Percentiles rank a stretch among this genome's conserved stretches.
Conservation (phyloP, 805 yeast species). For the Blastobotrys peoriensis region DNA sequence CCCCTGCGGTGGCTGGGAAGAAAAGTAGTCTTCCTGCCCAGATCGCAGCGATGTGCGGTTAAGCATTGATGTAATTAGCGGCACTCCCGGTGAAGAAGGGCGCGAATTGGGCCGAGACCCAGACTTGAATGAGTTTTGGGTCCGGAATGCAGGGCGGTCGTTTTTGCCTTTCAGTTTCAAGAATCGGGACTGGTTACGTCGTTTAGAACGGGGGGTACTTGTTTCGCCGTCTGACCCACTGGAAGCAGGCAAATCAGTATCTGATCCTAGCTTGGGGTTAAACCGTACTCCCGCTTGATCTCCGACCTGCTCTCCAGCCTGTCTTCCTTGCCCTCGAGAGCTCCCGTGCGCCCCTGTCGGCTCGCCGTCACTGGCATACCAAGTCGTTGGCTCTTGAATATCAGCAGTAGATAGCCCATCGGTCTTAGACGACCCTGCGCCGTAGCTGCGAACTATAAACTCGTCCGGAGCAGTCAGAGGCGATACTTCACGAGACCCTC, state of each 20-base stretch:
- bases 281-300: too few relatives aligned
- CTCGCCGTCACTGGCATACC: neutral
- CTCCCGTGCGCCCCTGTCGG: neutral
- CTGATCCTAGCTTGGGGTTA: neutral
- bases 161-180: too few relatives aligned
- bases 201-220: neutral
- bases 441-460: too few relatives aligned
- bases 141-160: neutral
- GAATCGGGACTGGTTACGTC: neutral
- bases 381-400: neutral
- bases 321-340: neutral
- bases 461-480: neutral
- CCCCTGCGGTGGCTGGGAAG: neutral
- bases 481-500: too few relatives aligned
- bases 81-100: neutral
- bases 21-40: neutral
- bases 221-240: neutral
- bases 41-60: neutral
- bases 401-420: neutral
- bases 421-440: too few relatives aligned
- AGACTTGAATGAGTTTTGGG: too few relatives aligned
- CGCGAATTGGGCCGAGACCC: neutral
- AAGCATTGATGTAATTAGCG: neutral
- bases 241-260: neutral
- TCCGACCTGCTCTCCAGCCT: too few relatives aligned